Evolutionary conservation across 164 flowering plant genomes (phyloP), one percentile per base, ranked within the genome.

Genomic region (Brasenia schreberi): DNA sequence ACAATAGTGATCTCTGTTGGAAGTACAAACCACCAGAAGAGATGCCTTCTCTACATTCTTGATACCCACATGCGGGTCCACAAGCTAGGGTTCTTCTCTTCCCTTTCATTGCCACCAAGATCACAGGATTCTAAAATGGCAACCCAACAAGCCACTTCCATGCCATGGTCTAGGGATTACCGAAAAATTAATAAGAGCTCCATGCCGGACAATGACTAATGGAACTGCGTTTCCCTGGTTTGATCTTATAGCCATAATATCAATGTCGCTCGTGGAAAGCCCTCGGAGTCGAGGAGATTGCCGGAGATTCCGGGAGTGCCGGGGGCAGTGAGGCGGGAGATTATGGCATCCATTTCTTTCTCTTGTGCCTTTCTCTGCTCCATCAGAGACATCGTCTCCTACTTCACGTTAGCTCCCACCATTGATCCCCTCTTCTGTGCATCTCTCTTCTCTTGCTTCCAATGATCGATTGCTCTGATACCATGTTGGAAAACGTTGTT

Each of bases 291-390:
- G 62, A 85, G 70, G 72, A 93, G 97, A 70, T 77, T 89, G 69
- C 92, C 96, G 18, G 94, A 81, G 66, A 93, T 76, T 7, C 98
- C 98, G 58, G 98, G 97, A 18, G 87, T 95, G 7, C 84, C 91
- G 16, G 94, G 89, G 43, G 73, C 84, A 60, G 68, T 69, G 74
- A 93, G 92, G 43, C 86, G 87, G 60, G 77, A 66, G 69, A 89
- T 84, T 73, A 93, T 89, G 19, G 73, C 75, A 77, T 87, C 75
- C 95, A 93, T 93, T 76, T 93, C 89, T 12, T 76, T 43, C 73
- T 90, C 97, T 18, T 84, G 7, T 4, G 73, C 79, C 59, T 70
- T 78, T 69, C 97, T 77, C 73, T 79, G 76, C 18, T 90, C 87
- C 85, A 84, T 85, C 68, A 93, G 72, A 63, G 76, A 72, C 77